Conservation (phyloP, 1,284 basidiomycete genomes). For the Xerocomus minutiporus region DNA sequence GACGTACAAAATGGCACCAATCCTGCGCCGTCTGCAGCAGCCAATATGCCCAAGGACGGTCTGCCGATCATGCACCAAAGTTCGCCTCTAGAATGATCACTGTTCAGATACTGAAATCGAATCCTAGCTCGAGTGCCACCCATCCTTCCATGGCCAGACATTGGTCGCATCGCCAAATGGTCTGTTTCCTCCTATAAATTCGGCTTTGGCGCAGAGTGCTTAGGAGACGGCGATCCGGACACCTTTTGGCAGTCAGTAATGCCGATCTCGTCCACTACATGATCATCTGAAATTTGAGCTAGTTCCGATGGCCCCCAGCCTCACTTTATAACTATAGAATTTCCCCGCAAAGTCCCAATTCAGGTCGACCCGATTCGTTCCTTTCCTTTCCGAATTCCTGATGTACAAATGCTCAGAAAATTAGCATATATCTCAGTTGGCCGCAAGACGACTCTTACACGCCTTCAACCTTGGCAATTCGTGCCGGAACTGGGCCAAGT, state of each 20-base stretch:
- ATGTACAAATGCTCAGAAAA: slow-evolving; percentile 55
- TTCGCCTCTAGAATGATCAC: slow-evolving; percentile 3
- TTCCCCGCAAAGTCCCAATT: slow-evolving; percentile 85
- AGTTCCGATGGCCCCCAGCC: slow-evolving; percentile 98
- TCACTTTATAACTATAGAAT: slow-evolving; percentile 92
- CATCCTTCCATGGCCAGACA: slow-evolving; percentile 67
- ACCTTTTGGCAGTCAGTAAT: slow-evolving; percentile 95
- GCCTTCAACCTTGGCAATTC: slow-evolving; percentile 83
- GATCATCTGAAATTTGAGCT: slow-evolving; percentile 9
- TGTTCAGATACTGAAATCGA: slow-evolving; percentile 1
- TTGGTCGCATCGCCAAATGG: slow-evolving; percentile 86
- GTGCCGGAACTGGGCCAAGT: slow-evolving; percentile 87
- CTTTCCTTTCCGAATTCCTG: neutral
- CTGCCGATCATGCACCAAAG: slow-evolving; percentile 37
- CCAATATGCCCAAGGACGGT: slow-evolving; percentile 33
- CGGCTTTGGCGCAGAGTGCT: slow-evolving; percentile 90
- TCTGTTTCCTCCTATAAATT: slow-evolving; percentile 97
- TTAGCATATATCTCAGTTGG: slow-evolving; percentile 86
- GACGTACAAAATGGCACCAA: slow-evolving; percentile 16
- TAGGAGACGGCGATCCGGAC: slow-evolving; percentile 83
- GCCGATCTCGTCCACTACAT: neutral
- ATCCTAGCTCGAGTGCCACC: slow-evolving; percentile 41
- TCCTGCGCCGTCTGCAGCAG: slow-evolving; percentile 13
- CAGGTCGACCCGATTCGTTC: slow-evolving; percentile 50
- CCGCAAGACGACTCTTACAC: slow-evolving; percentile 95